A percentile compares a stretch with the other conserved stretches of the same genome.
Conservation (phyloP, 371 early-diverging fungal genomes). For the Apophysomyces trapeziformis region DNA sequence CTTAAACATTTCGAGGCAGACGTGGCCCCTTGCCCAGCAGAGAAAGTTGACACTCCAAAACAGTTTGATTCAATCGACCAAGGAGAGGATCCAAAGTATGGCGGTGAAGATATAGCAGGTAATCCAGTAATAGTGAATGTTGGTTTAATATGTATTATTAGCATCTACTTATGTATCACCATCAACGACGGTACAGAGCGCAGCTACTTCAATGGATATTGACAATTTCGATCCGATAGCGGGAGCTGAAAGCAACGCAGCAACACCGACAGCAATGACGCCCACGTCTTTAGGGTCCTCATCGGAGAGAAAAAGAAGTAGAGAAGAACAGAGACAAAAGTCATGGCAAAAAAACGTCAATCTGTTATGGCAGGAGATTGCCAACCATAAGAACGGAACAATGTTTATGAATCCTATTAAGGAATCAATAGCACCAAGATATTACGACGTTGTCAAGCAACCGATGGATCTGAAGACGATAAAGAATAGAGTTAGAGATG, state of each 20-base stretch:
- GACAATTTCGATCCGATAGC: neutral
- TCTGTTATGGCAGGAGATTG: slow-evolving; percentile 84
- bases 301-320: slow-evolving; percentile 9
- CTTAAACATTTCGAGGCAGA: neutral
- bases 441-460: slow-evolving; percentile 75
- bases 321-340: slow-evolving; percentile 42
- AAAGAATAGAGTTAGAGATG: slow-evolving; percentile 83
- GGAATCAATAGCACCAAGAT: slow-evolving; percentile 75
- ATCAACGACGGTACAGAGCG: neutral
- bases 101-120: slow-evolving; percentile 6
- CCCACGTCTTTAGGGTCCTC: slow-evolving; percentile 3
- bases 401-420: slow-evolving; percentile 85
- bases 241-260: slow-evolving; percentile 7
- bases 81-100: neutral
- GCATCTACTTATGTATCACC: neutral
- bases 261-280: slow-evolving; percentile 13
- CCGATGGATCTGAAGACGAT: slow-evolving; percentile 88
- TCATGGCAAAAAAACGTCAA: slow-evolving; percentile 74
- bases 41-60: neutral
- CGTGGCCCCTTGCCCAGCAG: neutral
- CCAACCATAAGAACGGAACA: slow-evolving; percentile 85
- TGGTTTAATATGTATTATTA: neutral
- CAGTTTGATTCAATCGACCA: neutral
- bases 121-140: neutral
- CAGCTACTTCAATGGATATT: neutral